Percentiles rank a stretch among this genome's conserved stretches.
Conservation (phyloP, 768 basidiomycete species). For the Lyophyllum atratum region DNA sequence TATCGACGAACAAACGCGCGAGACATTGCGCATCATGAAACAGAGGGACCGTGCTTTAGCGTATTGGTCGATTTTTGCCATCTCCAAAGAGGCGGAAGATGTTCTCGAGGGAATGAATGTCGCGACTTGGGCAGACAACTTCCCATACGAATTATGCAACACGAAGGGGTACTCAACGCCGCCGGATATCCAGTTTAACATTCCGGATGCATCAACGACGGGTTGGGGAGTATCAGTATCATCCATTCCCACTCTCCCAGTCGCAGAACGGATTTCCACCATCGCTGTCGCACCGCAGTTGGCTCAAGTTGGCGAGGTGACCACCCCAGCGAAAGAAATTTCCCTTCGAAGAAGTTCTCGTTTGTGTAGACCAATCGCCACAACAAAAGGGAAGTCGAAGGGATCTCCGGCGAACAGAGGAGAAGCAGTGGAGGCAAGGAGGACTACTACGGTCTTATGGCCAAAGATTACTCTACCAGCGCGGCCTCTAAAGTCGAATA, state of each 20-base stretch:
- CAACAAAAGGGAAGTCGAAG: too few species aligned
- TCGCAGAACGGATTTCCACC: too few species aligned
- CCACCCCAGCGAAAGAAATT: too few species aligned
- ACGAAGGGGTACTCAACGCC: neutral
- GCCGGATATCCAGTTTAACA: neutral
- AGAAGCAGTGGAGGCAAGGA: too few species aligned
- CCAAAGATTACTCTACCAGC: neutral
- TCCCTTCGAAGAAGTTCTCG: too few species aligned
- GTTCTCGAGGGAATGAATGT: neutral
- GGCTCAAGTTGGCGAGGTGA: too few species aligned
- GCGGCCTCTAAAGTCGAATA: neutral
- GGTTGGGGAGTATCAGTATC: neutral
- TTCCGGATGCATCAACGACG: neutral
- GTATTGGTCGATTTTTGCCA: slow-evolving; percentile 8
- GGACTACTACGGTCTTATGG: neutral
- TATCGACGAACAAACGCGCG: neutral
- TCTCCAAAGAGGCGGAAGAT: neutral
- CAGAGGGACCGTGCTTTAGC: neutral
- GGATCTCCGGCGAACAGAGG: too few species aligned
- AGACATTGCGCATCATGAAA: neutral
- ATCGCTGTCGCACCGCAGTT: too few species aligned
- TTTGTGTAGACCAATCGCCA: too few species aligned
- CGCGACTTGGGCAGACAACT: neutral
- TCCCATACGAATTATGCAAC: neutral
- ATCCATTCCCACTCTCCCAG: too few species aligned